Base-by-base conservation (phyloP, 2,329 filamentous ascomycete genomes). In the Paracorniculantispora psalliotae region DNA sequence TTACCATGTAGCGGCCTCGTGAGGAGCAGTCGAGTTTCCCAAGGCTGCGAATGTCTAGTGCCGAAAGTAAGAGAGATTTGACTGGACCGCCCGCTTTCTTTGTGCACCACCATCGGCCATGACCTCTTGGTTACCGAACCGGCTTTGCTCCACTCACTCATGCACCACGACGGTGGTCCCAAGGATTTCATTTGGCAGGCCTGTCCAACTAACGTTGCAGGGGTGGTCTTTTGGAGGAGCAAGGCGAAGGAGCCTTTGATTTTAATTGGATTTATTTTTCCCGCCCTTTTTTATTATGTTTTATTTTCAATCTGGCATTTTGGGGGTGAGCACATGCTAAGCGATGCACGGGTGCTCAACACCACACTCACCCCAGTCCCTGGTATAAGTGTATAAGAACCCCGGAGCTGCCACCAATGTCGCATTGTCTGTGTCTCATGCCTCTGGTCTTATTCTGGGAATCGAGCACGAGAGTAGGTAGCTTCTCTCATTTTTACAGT, bases 141-240 rank as follows among this genome's bases (percentile, higher is more conserved):
- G 28, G 28, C 8, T 10, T 28, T 39, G 44, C 55, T 57, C 55
- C 55, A 37, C 55, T 7, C 9, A 17, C 35, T 35, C 46, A 51
- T 50, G 55, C 54, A 50, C 55, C 55, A 57, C 55, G 55, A 57
- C 37, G 35, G 12, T 25, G 43, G 13, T 48, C 55, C 37, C 46
- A 39, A 57, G 46, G 47, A 26, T 50, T 44, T 57, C 46, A 57
- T 57, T 57, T 51, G 55, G 47, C 46, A 21, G n/a, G 15, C n/a
- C 21, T 35, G n/a, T 21, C 33, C 44, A 26, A 46, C 37, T n/a
- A 2, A n/a, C 19, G 1, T 15, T 37, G 54, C 43, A 30, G 48
- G 54, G 44, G 15, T 28, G 35, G 12, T 37, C 4, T 15, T n/a
- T 2, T n/a, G 23, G 44, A 19, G 28, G 46, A n/a, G 25, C 25